phyloP scores from a whole-genome alignment of 257 asterid species.

The Solanum appendiculatum region DNA sequence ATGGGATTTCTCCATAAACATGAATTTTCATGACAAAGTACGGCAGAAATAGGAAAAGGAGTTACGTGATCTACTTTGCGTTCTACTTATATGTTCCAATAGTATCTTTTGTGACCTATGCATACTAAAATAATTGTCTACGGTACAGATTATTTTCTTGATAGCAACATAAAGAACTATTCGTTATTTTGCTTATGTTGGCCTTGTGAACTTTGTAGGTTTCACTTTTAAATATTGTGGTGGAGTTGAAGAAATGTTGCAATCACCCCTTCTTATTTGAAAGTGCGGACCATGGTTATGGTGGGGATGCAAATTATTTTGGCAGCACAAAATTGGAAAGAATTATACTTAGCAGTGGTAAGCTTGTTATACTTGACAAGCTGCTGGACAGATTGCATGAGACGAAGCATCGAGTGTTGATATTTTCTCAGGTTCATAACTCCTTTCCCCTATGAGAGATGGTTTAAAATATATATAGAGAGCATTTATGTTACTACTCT shows the following conservation, averaged over 20 bases:
- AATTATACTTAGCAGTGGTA: conserved; percentile 89
- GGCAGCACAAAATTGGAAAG: conserved; percentile 90
- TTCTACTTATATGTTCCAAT: not conserved
- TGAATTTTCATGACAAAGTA: not conserved
- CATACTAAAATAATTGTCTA: not conserved
- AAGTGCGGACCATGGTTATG: conserved; percentile 99
- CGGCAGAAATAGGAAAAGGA: not conserved
- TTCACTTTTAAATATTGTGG: conserved; percentile 97
- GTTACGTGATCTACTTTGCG: not conserved
- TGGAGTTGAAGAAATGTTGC: conserved; percentile 99
- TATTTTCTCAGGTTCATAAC: conserved; percentile 89
- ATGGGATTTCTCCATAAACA: not conserved
- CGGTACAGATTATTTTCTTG: not conserved
- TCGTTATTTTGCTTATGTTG: not conserved
- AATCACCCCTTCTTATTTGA: conserved; percentile 97
- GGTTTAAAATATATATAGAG: not conserved
- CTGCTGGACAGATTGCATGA: conserved; percentile 79
- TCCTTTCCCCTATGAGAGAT: not conserved
- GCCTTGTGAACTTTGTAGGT: conserved; percentile 46
- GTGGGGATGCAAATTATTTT: conserved; percentile 74
- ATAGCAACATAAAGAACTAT: not conserved
- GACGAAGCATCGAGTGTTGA: conserved; percentile 89
- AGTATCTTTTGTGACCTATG: not conserved
- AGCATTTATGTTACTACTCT: not conserved
- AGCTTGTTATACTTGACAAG: conserved; percentile 90